A percentile compares a stretch with the other conserved stretches of the same genome.
phyloP scores from a whole-genome alignment of 805 yeast species.

The Suhomyces prunicola region DNA sequence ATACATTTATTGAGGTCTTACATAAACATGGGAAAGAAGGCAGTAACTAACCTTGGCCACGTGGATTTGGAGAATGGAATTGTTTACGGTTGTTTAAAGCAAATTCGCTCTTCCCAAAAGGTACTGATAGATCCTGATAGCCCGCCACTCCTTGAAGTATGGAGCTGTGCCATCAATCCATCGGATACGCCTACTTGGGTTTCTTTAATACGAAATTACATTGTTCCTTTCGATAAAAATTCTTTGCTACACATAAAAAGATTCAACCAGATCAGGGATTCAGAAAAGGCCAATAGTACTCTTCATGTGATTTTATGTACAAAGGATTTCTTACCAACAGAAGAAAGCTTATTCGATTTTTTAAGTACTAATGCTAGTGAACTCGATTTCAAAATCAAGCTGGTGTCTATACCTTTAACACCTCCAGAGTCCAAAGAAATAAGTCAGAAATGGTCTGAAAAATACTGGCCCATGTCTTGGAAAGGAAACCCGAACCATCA shows the following conservation, averaged over 20 bases:
- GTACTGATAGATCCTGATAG: conserved; percentile 11
- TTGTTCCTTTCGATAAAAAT: conserved; percentile 24
- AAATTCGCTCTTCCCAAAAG: conserved; percentile 33
- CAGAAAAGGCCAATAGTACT: background rate
- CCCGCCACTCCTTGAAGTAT: conserved; percentile 36
- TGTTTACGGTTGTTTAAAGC: conserved; percentile 44
- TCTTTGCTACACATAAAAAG: conserved; percentile 51
- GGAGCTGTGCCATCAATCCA: conserved; percentile 49
- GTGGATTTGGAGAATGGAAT: conserved; percentile 48
- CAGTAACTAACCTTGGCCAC: conserved; percentile 11
- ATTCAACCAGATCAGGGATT: conserved; percentile 35
- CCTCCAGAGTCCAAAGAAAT: conserved; percentile 72
- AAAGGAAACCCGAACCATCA: conserved; percentile 85
- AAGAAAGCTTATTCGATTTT: conserved; percentile 15
- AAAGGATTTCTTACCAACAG: conserved; percentile 22
- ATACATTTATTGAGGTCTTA: background rate
- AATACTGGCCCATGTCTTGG: conserved; percentile 90
- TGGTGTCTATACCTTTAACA: background rate
- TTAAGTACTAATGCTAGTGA: background rate
- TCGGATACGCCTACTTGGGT: conserved; percentile 26
- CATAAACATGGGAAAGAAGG: background rate
- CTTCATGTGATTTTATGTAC: conserved; percentile 51
- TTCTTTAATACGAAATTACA: conserved; percentile 22
- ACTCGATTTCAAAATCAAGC: background rate
- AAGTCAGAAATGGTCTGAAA: conserved; percentile 59